Evolutionary conservation across 495 filamentous ascomycete genomes (phyloP).

Genomic region (Corynascus novoguineensis): DNA sequence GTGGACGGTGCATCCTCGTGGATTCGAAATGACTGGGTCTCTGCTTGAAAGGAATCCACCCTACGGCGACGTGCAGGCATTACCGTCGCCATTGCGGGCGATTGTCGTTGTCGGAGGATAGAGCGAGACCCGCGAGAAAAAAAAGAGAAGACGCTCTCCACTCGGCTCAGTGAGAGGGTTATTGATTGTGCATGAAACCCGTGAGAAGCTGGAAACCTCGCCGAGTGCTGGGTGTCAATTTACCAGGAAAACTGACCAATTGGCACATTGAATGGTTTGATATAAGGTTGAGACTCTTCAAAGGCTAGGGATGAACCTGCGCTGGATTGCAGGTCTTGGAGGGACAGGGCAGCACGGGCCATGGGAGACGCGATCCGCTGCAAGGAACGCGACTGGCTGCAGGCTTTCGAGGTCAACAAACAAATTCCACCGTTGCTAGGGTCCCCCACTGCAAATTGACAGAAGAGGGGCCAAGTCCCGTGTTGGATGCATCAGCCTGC

Average conservation of each 20-base stretch:
- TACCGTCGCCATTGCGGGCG: constrained; percentile 22
- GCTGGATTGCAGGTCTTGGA: constrained; percentile 6
- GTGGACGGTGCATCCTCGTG: constrained; percentile 37
- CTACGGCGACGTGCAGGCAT: constrained; percentile 23
- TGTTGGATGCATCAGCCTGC: constrained; percentile 1
- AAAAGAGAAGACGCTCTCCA: constrained; percentile 6
- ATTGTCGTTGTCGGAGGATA: constrained; percentile 1
- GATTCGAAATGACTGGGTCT: constrained; percentile 32
- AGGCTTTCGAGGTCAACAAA: constrained; percentile 32
- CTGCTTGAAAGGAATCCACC: constrained; percentile 30
- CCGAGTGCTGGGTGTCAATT: not conserved
- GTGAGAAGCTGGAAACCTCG: not conserved
- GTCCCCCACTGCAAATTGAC: constrained; percentile 24
- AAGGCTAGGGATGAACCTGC: not conserved
- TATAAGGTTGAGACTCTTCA: not conserved
- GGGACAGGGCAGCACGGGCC: constrained; percentile 25
- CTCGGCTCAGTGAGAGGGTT: constrained; percentile 1
- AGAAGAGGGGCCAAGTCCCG: constrained; percentile 13
- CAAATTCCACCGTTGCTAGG: constrained; percentile 42
- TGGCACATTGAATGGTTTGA: not conserved
- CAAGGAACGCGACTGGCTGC: constrained; percentile 13
- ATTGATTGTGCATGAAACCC: constrained; percentile 13
- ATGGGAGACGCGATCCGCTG: constrained; percentile 19
- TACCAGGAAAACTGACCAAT: not conserved
- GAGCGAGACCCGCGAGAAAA: constrained; percentile 1